Conservation (phyloP, 1,284 basidiomycete species). For the Heterobasidion annosum region DNA sequence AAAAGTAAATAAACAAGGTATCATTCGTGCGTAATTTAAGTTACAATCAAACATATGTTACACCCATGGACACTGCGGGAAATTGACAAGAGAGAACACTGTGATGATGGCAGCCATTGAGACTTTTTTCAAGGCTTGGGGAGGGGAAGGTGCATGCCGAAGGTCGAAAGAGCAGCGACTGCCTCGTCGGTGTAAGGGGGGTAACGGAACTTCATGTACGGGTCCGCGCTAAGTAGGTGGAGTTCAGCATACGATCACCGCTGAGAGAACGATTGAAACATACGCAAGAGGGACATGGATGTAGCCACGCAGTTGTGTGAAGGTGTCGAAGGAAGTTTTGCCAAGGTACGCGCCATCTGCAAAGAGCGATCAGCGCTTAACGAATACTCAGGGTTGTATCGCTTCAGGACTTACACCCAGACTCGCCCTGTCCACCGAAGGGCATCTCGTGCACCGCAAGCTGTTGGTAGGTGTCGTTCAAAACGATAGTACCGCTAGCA, state of each 20-base stretch:
- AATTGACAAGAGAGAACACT: too few species aligned
- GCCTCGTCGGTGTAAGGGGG: constrained; percentile 14
- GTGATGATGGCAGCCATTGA: too few species aligned
- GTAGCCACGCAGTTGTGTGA: constrained; percentile 20
- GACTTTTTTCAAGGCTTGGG: not conserved
- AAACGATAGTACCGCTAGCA: constrained; percentile 17
- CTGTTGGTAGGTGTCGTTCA: constrained; percentile 21
- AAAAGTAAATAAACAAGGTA: too few species aligned
- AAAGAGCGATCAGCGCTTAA: not conserved
- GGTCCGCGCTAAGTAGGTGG: constrained; percentile 10
- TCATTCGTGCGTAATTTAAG: too few species aligned
- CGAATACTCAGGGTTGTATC: not conserved
- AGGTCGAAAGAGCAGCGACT: constrained; percentile 4
- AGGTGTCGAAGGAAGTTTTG: constrained; percentile 22
- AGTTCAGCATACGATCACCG: not conserved
- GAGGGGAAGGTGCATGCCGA: constrained; percentile 4
- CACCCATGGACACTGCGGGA: too few species aligned
- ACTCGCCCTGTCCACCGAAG: constrained; percentile 21
- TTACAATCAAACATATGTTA: too few species aligned
- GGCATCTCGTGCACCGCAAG: constrained; percentile 15
- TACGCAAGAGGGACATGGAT: constrained; percentile 19
- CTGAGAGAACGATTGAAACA: not conserved
- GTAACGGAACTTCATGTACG: constrained; percentile 13
- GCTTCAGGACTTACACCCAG: constrained; percentile 17
- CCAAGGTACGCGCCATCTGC: constrained; percentile 19